Conservation (phyloP, 176 grass and related monocot genomes). For the Zoysia pacifica region DNA sequence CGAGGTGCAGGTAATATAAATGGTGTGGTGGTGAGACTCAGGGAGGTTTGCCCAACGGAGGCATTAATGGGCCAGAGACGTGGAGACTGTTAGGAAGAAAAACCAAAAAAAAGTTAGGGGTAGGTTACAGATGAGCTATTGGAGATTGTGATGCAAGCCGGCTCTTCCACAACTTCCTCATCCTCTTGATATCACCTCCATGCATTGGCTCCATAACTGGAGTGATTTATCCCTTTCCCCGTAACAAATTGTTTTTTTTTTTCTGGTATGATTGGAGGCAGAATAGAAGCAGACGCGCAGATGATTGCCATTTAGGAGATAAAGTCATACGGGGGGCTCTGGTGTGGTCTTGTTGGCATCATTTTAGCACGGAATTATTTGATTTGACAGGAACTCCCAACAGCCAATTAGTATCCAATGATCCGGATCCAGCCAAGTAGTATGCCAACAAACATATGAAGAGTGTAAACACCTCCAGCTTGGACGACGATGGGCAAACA, state of each 20-base stretch:
- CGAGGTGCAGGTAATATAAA: slow-evolving; percentile 45
- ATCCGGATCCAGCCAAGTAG: neutral
- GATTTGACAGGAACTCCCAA: neutral
- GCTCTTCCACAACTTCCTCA: slow-evolving; percentile 72
- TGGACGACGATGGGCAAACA: neutral
- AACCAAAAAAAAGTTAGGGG: neutral
- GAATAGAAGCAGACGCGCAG: neutral
- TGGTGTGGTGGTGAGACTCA: slow-evolving; percentile 8
- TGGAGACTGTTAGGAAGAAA: slow-evolving; percentile 14
- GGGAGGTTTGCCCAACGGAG: slow-evolving; percentile 34
- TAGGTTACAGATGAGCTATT: slow-evolving; percentile 58
- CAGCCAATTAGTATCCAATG: neutral
- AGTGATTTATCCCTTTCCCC: slow-evolving; percentile 36
- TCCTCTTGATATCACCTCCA: slow-evolving; percentile 55
- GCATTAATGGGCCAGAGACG: slow-evolving; percentile 44
- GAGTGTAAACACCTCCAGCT: neutral
- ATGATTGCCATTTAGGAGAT: neutral
- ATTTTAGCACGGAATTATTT: neutral
- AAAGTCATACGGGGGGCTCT: neutral
- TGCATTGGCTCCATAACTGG: slow-evolving; percentile 6
- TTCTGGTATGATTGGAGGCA: neutral
- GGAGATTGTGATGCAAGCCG: slow-evolving; percentile 53
- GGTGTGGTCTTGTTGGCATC: neutral
- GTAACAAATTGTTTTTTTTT: neutral
- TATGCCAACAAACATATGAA: neutral